Base-by-base conservation (phyloP, 345 rosid genomes). In the Laguncularia racemosa region DNA sequence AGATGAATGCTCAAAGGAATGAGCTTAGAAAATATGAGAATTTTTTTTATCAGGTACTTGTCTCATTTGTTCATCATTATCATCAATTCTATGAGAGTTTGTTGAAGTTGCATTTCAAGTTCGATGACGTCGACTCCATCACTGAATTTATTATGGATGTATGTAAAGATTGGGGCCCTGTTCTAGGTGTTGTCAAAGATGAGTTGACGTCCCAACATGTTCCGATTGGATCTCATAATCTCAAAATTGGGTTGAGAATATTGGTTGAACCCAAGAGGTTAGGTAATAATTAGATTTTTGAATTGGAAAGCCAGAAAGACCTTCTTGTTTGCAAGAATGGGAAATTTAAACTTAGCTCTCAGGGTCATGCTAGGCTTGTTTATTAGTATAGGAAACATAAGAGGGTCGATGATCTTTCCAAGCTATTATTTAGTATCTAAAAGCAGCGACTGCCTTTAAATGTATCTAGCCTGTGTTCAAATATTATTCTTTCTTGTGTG, bases 21-120 rank as follows among this genome's bases (percentile, higher is more conserved):
- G 99, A 85, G 78, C 57, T 92, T 60, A 87, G 65, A 69, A 89
- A 81, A 72, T 73, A 81, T 16, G 85, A 82, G 74, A 78, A 67
- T 66, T 60, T 71, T 61, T 63, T 92, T 20, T 81, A 76, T 71
- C 62, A 21, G 23, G 66, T 76, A 17, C 74, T 84, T 14, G 33
- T 46, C 47, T 67, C 72, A 56, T 59, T 81, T 72, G 63, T 76
- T 69, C 66, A 63, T 72, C 84, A 83, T 58, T 84, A 83, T 68
- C 73, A 20, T 13, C 76, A 62, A 62, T 80, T 84, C 58, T 92
- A 68, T 60, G 84, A 81, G 57, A 74, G 84, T 58, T 72, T 86
- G 85, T 76, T 92, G 71, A 82, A 74, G 64, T 56, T 84, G 61
- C 81, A 86, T 64, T 85, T 89, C 43, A 84, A 64, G 65, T 86